These are phyloP conservation scores for Cystofilobasidium ferigula DNA, from an alignment of 768 basidiomycete species.

Conservation along the genomic window DNA sequence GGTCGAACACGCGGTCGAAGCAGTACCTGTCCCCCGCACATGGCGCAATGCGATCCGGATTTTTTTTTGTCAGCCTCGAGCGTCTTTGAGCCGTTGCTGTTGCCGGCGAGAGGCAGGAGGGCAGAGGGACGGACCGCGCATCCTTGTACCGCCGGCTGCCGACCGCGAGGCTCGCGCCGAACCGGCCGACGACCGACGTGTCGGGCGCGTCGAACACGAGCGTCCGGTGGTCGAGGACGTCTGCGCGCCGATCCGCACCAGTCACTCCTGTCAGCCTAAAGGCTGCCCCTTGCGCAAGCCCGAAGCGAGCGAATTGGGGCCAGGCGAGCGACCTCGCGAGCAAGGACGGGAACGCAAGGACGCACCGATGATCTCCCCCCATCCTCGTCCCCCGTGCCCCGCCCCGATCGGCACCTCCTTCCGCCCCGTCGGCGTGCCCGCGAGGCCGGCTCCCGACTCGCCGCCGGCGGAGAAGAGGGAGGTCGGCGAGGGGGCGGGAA, in stretches of 20 bases:
- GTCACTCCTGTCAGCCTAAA: background rate
- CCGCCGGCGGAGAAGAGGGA: background rate
- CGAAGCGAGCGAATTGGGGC: too few species aligned
- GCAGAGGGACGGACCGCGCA: conserved; percentile 45
- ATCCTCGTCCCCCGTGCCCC: conserved; percentile 23
- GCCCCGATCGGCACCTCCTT: conserved; percentile 23
- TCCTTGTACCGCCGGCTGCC: conserved; percentile 86
- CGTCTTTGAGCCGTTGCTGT: too few species aligned
- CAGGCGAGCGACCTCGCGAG: too few species aligned
- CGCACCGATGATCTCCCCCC: conserved; percentile 19
- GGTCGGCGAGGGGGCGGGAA: conserved; percentile 50
- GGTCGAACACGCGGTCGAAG: conserved; percentile 86
- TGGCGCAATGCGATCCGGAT: background rate
- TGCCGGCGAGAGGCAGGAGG: background rate
- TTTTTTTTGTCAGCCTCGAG: background rate
- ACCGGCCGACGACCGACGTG: conserved; percentile 68
- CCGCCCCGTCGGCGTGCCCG: background rate
- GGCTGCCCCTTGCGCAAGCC: too few species aligned
- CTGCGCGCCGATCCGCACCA: conserved; percentile 38
- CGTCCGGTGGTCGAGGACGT: conserved; percentile 86
- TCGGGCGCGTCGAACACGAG: conserved; percentile 84
- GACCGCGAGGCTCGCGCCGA: conserved; percentile 60
- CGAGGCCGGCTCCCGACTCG: background rate
- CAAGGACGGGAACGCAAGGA: background rate
- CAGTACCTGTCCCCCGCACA: conserved; percentile 49